phyloP scores from a whole-genome alignment of 306 rosid species.

The Quercus engelmannii region DNA sequence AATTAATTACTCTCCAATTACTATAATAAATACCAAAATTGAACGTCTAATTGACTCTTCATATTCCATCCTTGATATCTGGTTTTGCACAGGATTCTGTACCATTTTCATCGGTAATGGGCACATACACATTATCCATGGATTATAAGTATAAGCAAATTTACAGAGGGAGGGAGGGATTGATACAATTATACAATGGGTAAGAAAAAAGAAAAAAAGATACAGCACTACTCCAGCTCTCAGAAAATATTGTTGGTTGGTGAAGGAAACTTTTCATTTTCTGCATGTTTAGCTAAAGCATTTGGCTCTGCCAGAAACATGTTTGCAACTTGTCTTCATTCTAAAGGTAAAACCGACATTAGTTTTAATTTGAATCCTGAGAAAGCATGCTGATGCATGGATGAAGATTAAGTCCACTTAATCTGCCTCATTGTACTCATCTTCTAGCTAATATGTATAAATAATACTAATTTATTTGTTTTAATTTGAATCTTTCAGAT shows the following conservation, averaged over 20 bases:
- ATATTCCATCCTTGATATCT: too few species aligned
- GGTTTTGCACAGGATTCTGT: too few species aligned
- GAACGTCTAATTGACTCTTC: too few species aligned
- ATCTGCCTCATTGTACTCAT: background rate
- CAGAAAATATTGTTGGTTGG: constrained; percentile 27
- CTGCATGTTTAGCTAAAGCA: constrained; percentile 27
- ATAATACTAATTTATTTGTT: background rate
- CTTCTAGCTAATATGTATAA: background rate
- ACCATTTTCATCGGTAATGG: too few species aligned
- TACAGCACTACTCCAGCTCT: constrained; percentile 17
- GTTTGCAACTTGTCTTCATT: constrained; percentile 27
- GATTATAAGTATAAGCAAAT: too few species aligned
- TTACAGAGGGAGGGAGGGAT: background rate
- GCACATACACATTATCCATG: too few species aligned
- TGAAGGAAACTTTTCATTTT: constrained; percentile 35
- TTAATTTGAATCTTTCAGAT: background rate
- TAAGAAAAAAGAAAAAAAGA: background rate
- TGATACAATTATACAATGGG: background rate
- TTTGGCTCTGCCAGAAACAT: constrained; percentile 20
- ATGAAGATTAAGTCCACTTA: too few species aligned
- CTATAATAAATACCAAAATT: too few species aligned
- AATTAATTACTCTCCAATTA: too few species aligned
- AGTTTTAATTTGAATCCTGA: too few species aligned
- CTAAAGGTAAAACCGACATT: constrained; percentile 5
- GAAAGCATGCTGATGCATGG: background rate